Conservation (phyloP, 495 filamentous ascomycete species). For the Echria macrotheca region DNA sequence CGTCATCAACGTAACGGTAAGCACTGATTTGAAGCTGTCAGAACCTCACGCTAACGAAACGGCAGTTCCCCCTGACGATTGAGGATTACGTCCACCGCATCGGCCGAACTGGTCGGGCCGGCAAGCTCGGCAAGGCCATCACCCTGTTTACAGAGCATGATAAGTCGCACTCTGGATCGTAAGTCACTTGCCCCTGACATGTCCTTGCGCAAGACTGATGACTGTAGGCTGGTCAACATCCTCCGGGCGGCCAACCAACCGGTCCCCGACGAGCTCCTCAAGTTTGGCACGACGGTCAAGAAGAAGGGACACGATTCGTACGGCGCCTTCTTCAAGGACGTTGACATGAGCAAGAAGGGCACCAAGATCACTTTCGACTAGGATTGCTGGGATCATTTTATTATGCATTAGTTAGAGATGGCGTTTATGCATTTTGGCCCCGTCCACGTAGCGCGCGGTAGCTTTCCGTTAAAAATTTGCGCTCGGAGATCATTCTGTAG, state of each 20-base stretch:
- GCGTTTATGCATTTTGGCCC: no score
- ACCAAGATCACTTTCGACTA: constrained; percentile 94
- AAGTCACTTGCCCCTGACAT: constrained; percentile 33
- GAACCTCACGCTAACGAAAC: constrained; percentile 4
- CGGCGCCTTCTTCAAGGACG: constrained; percentile 86
- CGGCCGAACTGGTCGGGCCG: constrained; percentile 87
- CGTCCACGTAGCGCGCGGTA: no score
- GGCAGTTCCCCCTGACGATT: constrained; percentile 55
- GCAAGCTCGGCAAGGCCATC: constrained; percentile 81
- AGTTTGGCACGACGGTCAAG: constrained; percentile 97
- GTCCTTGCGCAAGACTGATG: neutral
- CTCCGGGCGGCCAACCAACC: constrained; percentile 81
- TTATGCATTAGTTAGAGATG: no score
- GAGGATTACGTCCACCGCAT: constrained; percentile 99
- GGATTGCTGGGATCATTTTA: constrained; percentile 23
- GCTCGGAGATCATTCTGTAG: constrained; percentile 55
- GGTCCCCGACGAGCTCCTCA: constrained; percentile 81
- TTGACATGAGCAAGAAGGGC: constrained; percentile 68
- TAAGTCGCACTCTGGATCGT: constrained; percentile 80
- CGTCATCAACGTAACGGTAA: constrained; percentile 76
- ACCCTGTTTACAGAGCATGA: constrained; percentile 94
- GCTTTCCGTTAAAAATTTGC: constrained; percentile 31
- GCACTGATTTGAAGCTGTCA: constrained; percentile 24
- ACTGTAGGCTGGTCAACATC: constrained; percentile 70
- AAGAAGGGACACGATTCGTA: constrained; percentile 94